Conservation (phyloP, 306 rosid genomes). For the Quercus ilex region DNA sequence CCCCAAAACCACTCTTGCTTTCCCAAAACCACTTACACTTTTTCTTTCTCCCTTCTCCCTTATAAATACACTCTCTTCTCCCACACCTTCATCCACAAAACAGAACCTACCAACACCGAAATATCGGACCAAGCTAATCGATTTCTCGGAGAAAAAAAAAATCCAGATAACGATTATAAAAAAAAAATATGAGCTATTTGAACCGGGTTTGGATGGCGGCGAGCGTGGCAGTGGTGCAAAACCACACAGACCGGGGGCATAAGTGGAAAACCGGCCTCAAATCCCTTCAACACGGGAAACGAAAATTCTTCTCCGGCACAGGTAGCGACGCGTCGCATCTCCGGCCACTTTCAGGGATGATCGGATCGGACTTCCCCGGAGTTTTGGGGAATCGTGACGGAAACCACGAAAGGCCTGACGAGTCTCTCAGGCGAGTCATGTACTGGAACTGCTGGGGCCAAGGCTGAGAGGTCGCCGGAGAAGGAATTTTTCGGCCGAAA, state of each 20-base stretch:
- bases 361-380: constrained; percentile 39
- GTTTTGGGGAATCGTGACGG: constrained; percentile 30
- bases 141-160: too few species aligned
- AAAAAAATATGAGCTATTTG: constrained; percentile 44
- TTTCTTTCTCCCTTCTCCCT: neutral
- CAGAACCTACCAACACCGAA: neutral
- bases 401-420: constrained; percentile 43
- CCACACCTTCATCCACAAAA: accelerated
- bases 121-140: neutral
- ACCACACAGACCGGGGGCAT: constrained; percentile 58
- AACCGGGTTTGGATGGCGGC: constrained; percentile 70
- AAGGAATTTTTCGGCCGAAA: neutral
- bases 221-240: constrained; percentile 67
- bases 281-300: constrained; percentile 49
- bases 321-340: constrained; percentile 31
- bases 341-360: constrained; percentile 30
- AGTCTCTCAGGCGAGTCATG: constrained; percentile 80
- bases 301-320: constrained; percentile 35
- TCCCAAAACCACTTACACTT: neutral
- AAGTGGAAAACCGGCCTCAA: constrained; percentile 52
- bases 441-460: constrained; percentile 96
- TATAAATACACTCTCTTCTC: neutral
- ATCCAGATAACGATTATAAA: too few species aligned
- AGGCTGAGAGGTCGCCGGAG: constrained; percentile 39
- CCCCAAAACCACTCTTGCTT: constrained; percentile 21